phyloP scores from a whole-genome alignment of 2,329 filamentous ascomycete genomes.

The Lasiodiplodia sp. region DNA sequence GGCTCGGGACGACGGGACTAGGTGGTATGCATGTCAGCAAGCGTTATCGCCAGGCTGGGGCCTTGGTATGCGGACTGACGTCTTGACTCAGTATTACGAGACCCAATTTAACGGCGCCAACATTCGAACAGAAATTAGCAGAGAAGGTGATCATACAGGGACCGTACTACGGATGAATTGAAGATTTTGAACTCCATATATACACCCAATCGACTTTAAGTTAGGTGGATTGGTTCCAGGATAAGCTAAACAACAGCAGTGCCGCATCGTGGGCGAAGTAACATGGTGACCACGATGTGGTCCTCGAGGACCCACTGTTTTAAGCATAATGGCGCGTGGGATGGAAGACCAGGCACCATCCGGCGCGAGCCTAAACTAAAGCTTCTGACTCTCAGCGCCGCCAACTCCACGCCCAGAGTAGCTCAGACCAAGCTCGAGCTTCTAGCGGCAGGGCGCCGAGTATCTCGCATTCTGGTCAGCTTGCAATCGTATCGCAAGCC shows the following conservation, averaged over 20 bases:
- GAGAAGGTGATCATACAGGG: background rate
- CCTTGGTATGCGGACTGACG: slow-evolving; percentile 1
- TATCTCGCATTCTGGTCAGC: background rate
- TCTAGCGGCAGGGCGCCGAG: slow-evolving; percentile 1
- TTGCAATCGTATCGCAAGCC: background rate
- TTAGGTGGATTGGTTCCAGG: background rate
- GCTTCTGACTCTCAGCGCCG: slow-evolving; percentile 17
- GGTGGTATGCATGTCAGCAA: slow-evolving; percentile 11
- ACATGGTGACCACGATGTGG: background rate
- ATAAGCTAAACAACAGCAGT: background rate
- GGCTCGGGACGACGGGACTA: slow-evolving; percentile 7
- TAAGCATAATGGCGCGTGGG: slow-evolving; percentile 16
- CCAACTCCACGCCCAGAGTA: slow-evolving; percentile 1
- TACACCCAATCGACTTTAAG: background rate
- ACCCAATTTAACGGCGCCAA: background rate
- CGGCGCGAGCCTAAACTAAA: slow-evolving; percentile 8
- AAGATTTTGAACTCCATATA: background rate
- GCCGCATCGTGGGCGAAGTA: background rate
- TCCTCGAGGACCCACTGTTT: slow-evolving; percentile 8
- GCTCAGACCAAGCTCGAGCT: background rate
- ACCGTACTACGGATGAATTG: background rate
- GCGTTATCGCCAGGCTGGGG: background rate
- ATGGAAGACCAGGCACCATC: slow-evolving; percentile 6
- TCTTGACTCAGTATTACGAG: slow-evolving; percentile 19
- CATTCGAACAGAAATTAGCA: background rate